These are phyloP conservation scores for Murraya paniculata DNA, from an alignment of 345 rosid genomes.

Conservation along the genomic window DNA sequence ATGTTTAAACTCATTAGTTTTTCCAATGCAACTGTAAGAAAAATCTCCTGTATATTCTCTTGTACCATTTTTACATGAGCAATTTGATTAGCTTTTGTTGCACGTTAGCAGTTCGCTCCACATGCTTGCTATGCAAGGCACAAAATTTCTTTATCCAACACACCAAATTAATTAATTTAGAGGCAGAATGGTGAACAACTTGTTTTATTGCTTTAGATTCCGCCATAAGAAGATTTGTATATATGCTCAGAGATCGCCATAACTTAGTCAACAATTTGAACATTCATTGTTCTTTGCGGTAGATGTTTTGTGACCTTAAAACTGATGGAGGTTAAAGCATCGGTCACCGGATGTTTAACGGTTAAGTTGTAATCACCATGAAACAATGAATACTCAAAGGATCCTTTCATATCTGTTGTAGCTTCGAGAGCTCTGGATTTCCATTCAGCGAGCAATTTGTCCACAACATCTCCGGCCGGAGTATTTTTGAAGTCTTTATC, in stretches of 20 bases:
- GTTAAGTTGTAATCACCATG: constrained; percentile 53
- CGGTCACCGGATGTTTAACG: constrained; percentile 36
- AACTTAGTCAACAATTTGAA: constrained; percentile 20
- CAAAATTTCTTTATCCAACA: neutral
- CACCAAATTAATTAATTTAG: neutral
- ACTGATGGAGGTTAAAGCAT: constrained; percentile 19
- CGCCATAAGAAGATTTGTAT: neutral
- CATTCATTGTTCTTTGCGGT: neutral
- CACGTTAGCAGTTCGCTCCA: neutral
- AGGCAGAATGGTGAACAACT: neutral
- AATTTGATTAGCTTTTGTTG: neutral
- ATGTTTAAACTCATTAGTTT: no score
- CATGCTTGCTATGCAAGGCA: neutral
- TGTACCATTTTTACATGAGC: neutral
- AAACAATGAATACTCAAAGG: constrained; percentile 36
- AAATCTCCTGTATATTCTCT: neutral
- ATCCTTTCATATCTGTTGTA: constrained; percentile 25
- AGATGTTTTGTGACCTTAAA: constrained; percentile 33
- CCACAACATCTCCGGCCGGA: constrained; percentile 52
- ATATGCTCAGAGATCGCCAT: neutral
- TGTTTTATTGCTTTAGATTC: neutral
- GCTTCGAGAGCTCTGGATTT: constrained; percentile 17
- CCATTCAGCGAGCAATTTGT: constrained; percentile 60
- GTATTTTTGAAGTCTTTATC: constrained; percentile 49
- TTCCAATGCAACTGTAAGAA: neutral